A percentile compares a stretch with the other conserved stretches of the same genome.
Evolutionary conservation across 2,329 filamentous ascomycete species (phyloP).

Genomic region (Leptosphaerulina australis): DNA sequence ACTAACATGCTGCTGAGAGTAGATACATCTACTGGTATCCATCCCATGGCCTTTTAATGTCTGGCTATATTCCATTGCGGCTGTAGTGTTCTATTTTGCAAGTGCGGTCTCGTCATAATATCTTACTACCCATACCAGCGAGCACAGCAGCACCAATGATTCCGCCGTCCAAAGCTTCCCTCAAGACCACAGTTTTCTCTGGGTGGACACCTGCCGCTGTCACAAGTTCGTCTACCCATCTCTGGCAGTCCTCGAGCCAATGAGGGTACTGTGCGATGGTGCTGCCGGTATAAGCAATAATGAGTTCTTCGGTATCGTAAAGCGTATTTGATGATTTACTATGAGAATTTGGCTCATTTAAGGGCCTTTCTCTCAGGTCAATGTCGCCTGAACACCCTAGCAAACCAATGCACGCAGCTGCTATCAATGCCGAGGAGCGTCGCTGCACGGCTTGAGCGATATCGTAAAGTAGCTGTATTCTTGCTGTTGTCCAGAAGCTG

Average conservation of each 20-base stretch:
- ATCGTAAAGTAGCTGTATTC: slow-evolving; percentile 65
- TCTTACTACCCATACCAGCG: slow-evolving; percentile 52
- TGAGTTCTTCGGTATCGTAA: slow-evolving; percentile 62
- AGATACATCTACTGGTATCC: too few relatives aligned
- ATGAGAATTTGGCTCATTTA: slow-evolving; percentile 23
- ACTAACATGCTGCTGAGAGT: too few relatives aligned
- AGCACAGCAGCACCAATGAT: slow-evolving; percentile 62
- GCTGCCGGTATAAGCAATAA: slow-evolving; percentile 79
- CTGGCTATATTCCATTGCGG: too few relatives aligned
- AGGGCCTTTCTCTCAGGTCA: slow-evolving; percentile 33
- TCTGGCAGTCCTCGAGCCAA: slow-evolving; percentile 72
- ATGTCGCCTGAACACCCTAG: slow-evolving; percentile 73
- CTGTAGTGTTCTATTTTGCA: too few relatives aligned
- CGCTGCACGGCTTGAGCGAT: slow-evolving; percentile 74
- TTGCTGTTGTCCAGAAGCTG: slow-evolving; percentile 64
- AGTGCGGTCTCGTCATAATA: not conserved
- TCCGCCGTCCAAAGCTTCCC: slow-evolving; percentile 61
- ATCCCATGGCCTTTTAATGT: too few relatives aligned
- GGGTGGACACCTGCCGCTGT: slow-evolving; percentile 47
- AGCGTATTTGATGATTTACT: slow-evolving; percentile 18
- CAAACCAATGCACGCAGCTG: slow-evolving; percentile 73
- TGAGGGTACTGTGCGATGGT: slow-evolving; percentile 81
- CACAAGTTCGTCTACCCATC: slow-evolving; percentile 66
- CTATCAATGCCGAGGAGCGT: slow-evolving; percentile 75
- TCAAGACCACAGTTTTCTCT: slow-evolving; percentile 57